These are phyloP conservation scores for Mycosarcoma maydis DNA, from an alignment of 1,284 basidiomycete species.

Conservation along the genomic window DNA sequence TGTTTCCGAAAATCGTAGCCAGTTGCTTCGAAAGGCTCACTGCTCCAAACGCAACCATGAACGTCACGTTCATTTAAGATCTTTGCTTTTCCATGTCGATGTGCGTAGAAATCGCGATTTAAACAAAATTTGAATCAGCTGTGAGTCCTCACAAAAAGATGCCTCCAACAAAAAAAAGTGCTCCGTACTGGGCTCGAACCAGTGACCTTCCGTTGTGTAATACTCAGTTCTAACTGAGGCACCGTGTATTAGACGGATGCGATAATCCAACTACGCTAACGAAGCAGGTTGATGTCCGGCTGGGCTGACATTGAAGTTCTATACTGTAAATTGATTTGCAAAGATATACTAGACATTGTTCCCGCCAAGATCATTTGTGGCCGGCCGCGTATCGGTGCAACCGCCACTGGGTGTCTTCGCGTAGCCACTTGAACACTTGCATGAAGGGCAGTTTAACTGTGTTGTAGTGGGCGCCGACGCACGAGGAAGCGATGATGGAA, in stretches of 20 bases:
- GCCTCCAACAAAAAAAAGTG: slow-evolving; percentile 14
- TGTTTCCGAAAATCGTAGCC: slow-evolving; percentile 24
- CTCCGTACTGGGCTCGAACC: slow-evolving; percentile 54
- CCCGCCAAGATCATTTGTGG: too few species aligned
- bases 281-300: not conserved
- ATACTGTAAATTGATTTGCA: too few species aligned
- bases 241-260: slow-evolving; percentile 37
- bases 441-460: too few species aligned
- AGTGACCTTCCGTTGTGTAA: slow-evolving; percentile 48
- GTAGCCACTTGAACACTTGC: too few species aligned
- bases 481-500: too few species aligned
- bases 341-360: too few species aligned
- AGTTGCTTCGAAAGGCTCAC: slow-evolving; percentile 22
- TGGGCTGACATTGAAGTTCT: not conserved
- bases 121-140: not conserved
- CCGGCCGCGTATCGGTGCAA: too few species aligned
- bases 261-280: slow-evolving; percentile 44
- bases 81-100: not conserved
- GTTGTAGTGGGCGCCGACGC: too few species aligned
- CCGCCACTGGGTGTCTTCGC: too few species aligned
- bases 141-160: not conserved
- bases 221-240: slow-evolving; percentile 14
- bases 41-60: slow-evolving; percentile 26
- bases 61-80: slow-evolving; percentile 37
- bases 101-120: not conserved